Conservation (phyloP, 1,284 basidiomycete species). For the Ustilago xerochloae region DNA sequence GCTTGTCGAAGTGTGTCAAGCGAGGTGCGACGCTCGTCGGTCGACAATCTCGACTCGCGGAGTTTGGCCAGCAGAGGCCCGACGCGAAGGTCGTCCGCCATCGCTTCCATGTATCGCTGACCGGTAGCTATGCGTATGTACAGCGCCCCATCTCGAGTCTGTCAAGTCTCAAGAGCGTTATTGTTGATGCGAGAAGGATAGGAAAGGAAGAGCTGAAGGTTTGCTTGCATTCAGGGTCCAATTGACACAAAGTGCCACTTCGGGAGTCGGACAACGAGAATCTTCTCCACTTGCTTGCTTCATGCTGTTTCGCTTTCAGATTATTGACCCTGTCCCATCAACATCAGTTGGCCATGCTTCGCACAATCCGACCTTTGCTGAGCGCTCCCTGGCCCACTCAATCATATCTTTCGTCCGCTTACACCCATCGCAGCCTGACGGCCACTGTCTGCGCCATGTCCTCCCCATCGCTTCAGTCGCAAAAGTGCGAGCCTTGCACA, state of each 20-base stretch:
- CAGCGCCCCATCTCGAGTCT: too few relatives aligned
- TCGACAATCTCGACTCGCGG: slow-evolving; percentile 29
- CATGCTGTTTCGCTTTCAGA: neutral
- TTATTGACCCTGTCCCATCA: neutral
- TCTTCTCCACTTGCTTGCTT: neutral
- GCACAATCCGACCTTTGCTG: neutral
- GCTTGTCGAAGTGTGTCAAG: slow-evolving; percentile 17
- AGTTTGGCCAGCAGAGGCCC: slow-evolving; percentile 15
- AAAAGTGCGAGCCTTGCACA: slow-evolving; percentile 42
- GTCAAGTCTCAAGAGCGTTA: too few relatives aligned
- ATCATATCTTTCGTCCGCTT: neutral
- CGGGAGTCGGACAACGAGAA: neutral
- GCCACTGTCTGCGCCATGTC: slow-evolving; percentile 29
- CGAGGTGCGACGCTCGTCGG: slow-evolving; percentile 18
- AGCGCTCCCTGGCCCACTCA: neutral
- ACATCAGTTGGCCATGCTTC: slow-evolving; percentile 10
- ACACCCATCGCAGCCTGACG: neutral
- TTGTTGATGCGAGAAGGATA: neutral
- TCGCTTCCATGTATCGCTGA: neutral
- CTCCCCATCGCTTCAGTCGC: slow-evolving; percentile 11
- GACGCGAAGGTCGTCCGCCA: neutral
- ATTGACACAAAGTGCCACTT: neutral
- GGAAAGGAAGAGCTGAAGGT: neutral
- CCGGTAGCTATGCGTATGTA: too few relatives aligned
- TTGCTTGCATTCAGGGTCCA: slow-evolving; percentile 13